These are phyloP conservation scores for Cornus florida DNA, from an alignment of 148 eudicot species.

Conservation along the genomic window DNA sequence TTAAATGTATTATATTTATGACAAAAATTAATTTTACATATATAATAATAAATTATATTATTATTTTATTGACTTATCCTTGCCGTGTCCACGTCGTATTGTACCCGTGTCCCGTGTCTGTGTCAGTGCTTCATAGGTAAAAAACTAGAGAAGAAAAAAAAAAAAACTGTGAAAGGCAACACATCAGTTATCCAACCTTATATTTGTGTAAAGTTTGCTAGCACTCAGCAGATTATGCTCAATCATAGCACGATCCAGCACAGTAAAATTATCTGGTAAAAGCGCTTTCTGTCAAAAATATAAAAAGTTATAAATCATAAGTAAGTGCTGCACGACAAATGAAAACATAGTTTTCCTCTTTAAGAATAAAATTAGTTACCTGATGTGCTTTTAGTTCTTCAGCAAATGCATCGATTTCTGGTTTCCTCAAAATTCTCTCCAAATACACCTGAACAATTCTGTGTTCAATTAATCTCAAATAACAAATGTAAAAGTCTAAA, in stretches of 20 bases:
- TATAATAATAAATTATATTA: no score
- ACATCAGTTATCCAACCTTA: slow-evolving; percentile 48
- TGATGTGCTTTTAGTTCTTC: slow-evolving; percentile 97
- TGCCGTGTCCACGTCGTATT: no score
- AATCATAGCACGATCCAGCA: slow-evolving; percentile 98
- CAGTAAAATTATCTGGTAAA: slow-evolving; percentile 92
- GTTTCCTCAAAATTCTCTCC: slow-evolving; percentile 94
- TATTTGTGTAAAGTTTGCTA: slow-evolving; percentile 96
- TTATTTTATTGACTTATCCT: no score
- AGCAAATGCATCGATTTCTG: slow-evolving; percentile 98
- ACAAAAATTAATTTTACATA: no score
- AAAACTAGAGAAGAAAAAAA: background rate
- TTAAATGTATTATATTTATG: no score
- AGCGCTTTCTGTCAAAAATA: slow-evolving; percentile 71
- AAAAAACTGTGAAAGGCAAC: background rate
- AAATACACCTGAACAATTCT: slow-evolving; percentile 65
- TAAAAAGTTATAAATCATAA: slow-evolving; percentile 17
- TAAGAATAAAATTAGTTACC: slow-evolving; percentile 33
- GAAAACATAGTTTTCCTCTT: background rate
- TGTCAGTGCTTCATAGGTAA: no score
- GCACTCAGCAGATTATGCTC: slow-evolving; percentile 99
- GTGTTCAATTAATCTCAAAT: background rate
- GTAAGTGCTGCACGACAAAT: background rate
- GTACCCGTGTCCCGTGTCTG: no score
- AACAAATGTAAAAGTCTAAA: background rate